Percentiles rank a stretch among this genome's conserved stretches.
Evolutionary conservation across 2,329 filamentous ascomycete species (phyloP).

Genomic region (Ilyonectria mors-panacis): DNA sequence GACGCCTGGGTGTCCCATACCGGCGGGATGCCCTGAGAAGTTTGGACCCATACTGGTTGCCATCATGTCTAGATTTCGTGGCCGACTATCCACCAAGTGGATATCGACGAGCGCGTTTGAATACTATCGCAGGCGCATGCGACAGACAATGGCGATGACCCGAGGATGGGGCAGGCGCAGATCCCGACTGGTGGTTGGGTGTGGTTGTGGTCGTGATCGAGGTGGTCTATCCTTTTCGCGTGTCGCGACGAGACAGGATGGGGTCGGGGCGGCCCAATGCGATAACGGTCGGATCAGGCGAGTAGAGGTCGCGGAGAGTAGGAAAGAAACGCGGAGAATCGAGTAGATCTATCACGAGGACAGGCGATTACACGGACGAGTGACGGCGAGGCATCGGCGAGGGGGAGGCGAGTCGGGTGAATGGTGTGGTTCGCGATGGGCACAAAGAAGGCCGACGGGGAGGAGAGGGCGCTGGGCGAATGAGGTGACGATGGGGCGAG

Average conservation of each 20-base stretch:
- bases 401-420: constrained; percentile 31
- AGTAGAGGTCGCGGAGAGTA: constrained; percentile 22
- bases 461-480: constrained; percentile 41
- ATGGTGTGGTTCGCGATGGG: constrained; percentile 50
- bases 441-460: constrained; percentile 41
- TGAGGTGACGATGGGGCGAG: constrained; percentile 48
- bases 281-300: constrained; percentile 41
- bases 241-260: constrained; percentile 47
- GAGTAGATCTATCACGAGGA: constrained; percentile 35
- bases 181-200: constrained; percentile 35
- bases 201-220: constrained; percentile 31
- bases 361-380: constrained; percentile 33
- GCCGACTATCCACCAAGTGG: constrained; percentile 73
- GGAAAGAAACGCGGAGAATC: constrained; percentile 29
- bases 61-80: constrained; percentile 71
- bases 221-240: constrained; percentile 46
- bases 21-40: constrained; percentile 77
- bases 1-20: constrained; percentile 80
- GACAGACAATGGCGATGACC: constrained; percentile 37
- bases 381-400: constrained; percentile 49
- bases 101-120: constrained; percentile 66
- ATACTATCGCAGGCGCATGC: constrained; percentile 65
- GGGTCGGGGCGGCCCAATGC: constrained; percentile 37
- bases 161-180: constrained; percentile 31
- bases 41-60: constrained; percentile 73